phyloP scores from a whole-genome alignment of 495 filamentous ascomycete species.

The Penicillium crystallinum region DNA sequence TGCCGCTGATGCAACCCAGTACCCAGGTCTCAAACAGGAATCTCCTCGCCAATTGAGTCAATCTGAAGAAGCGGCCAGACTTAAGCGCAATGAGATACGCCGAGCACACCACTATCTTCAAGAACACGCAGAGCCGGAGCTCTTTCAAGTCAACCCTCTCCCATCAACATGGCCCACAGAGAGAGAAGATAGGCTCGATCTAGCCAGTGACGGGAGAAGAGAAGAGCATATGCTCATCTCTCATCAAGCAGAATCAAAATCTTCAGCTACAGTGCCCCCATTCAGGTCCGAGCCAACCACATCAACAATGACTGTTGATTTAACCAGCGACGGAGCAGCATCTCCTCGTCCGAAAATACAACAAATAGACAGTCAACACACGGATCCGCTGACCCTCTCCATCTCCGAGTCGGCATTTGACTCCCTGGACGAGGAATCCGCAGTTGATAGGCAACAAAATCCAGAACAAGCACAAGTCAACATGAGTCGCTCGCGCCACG shows the following conservation, averaged over 20 bases:
- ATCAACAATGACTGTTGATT: not conserved
- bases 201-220: not conserved
- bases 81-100: constrained; percentile 23
- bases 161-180: constrained; percentile 28
- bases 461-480: not conserved
- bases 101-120: constrained; percentile 27
- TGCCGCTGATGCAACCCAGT: not conserved
- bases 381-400: constrained; percentile 9
- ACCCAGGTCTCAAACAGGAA: not conserved
- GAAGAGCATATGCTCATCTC: not conserved
- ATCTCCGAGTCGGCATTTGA: constrained; percentile 18
- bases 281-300: not conserved
- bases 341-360: not conserved
- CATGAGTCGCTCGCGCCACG: not conserved
- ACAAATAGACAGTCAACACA: constrained; percentile 13
- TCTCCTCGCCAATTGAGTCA: not conserved
- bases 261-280: not conserved
- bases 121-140: constrained; percentile 10
- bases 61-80: constrained; percentile 3
- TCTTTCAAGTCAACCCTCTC: constrained; percentile 26
- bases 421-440: constrained; percentile 10
- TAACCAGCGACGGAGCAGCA: not conserved
- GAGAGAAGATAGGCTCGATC: constrained; percentile 5
- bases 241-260: not conserved
- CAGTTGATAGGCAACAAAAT: not conserved